Conservation (phyloP, 768 basidiomycete species). For the Boletus barrowsii region DNA sequence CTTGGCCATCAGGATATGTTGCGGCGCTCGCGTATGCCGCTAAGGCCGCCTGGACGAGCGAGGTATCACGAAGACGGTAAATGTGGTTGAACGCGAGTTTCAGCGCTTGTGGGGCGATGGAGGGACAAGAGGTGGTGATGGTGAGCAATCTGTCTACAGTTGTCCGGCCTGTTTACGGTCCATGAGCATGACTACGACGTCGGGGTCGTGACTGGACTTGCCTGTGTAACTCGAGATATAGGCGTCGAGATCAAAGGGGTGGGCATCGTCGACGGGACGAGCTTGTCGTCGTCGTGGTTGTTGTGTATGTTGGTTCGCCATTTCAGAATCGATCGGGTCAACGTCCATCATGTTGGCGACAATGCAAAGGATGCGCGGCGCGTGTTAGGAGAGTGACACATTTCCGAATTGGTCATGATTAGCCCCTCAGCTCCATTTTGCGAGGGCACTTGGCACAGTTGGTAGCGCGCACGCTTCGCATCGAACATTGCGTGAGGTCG, state of each 20-base stretch:
- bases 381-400: neutral
- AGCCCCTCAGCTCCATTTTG: fast-evolving
- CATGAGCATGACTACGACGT: neutral
- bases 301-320: constrained; percentile 11
- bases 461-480: constrained; percentile 64
- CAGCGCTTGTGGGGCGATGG: constrained; percentile 70
- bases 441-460: constrained; percentile 35
- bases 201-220: constrained; percentile 23
- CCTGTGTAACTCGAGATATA: constrained; percentile 78
- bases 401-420: neutral
- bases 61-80: constrained; percentile 65
- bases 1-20: constrained; percentile 28
- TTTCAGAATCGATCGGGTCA: constrained; percentile 28
- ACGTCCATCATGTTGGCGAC: constrained; percentile 26
- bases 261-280: constrained; percentile 66
- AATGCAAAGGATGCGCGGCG: neutral
- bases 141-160: constrained; percentile 71
- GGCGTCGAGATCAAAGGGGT: constrained; percentile 85
- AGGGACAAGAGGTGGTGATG: constrained; percentile 61
- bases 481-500: constrained; percentile 47
- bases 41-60: constrained; percentile 50
- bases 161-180: constrained; percentile 53
- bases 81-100: constrained; percentile 64
- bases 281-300: constrained; percentile 23
- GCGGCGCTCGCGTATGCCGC: constrained; percentile 52